Evolutionary conservation across 2,329 filamentous ascomycete species (phyloP).

Genomic region (Beauveria medogensis): DNA sequence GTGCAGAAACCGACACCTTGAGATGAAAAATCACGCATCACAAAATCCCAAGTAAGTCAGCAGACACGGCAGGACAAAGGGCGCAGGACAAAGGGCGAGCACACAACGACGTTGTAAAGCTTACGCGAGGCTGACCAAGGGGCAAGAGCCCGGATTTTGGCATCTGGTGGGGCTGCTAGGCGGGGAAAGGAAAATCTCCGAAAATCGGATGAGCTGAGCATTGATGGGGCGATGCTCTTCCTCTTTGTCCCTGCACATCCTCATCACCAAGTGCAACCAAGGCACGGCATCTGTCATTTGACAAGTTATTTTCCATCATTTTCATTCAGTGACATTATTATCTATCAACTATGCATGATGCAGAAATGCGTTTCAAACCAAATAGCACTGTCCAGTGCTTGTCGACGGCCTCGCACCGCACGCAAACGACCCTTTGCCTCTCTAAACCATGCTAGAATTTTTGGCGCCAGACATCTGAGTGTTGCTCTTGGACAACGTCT

Average conservation of each 20-base stretch:
- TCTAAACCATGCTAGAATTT: conserved; percentile 6
- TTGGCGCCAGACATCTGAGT: conserved; percentile 1
- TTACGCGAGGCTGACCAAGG: not conserved
- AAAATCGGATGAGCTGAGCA: too few species aligned
- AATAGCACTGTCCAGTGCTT: not conserved
- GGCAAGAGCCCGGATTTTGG: too few species aligned
- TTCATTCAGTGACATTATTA: not conserved
- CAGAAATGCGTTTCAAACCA: not conserved
- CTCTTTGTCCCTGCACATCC: not conserved
- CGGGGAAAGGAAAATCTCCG: too few species aligned
- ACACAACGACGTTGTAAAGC: not conserved
- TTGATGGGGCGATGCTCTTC: too few species aligned
- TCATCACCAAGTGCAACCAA: not conserved
- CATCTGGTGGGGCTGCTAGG: too few species aligned
- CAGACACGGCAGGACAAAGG: not conserved
- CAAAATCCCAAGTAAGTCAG: not conserved
- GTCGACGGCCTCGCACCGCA: too few species aligned
- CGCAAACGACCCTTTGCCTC: too few species aligned
- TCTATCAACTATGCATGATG: not conserved
- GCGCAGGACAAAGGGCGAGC: not conserved
- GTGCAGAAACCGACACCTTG: too few species aligned
- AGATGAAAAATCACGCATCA: not conserved
- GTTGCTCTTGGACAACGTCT: conserved; percentile 19
- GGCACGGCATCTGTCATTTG: not conserved
- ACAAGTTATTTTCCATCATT: not conserved